These are phyloP conservation scores for Jatropha podagrica DNA, from an alignment of 441 rosid species.

Conservation along the genomic window DNA sequence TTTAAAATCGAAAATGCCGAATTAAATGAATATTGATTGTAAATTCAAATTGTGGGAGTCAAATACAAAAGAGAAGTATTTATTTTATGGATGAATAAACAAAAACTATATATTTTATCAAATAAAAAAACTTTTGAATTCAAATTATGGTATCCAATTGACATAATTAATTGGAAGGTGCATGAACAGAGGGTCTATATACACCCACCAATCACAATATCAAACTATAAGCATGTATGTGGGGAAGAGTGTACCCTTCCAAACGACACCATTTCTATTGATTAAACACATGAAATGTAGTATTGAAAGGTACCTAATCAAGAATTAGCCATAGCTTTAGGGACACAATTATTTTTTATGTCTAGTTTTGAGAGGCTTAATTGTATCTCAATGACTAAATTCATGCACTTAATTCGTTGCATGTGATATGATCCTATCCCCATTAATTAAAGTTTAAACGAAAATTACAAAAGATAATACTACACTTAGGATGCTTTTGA, in stretches of 20 bases:
- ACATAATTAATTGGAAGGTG: slow-evolving; percentile 18
- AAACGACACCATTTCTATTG: slow-evolving; percentile 28
- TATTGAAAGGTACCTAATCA: not conserved
- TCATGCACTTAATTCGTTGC: slow-evolving; percentile 23
- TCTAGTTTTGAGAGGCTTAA: slow-evolving; percentile 14
- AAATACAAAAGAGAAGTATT: too few species aligned
- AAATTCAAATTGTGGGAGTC: too few species aligned
- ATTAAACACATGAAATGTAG: slow-evolving; percentile 22
- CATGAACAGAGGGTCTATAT: slow-evolving; percentile 28
- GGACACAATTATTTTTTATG: slow-evolving; percentile 17
- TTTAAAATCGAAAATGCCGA: too few species aligned
- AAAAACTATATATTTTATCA: too few species aligned
- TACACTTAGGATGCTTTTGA: not conserved
- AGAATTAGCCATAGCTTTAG: not conserved
- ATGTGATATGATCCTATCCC: slow-evolving; percentile 8
- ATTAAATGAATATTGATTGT: too few species aligned
- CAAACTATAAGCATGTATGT: slow-evolving; percentile 14
- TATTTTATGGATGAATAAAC: too few species aligned
- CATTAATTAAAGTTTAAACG: not conserved
- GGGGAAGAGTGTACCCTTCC: slow-evolving; percentile 34
- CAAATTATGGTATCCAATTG: not conserved
- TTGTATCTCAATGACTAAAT: not conserved
- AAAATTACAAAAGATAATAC: not conserved
- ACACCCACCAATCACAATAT: slow-evolving; percentile 20
- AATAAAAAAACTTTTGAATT: too few species aligned